These are phyloP conservation scores for Choiromyces venosus DNA, from an alignment of 495 filamentous ascomycete genomes.

Conservation along the genomic window DNA sequence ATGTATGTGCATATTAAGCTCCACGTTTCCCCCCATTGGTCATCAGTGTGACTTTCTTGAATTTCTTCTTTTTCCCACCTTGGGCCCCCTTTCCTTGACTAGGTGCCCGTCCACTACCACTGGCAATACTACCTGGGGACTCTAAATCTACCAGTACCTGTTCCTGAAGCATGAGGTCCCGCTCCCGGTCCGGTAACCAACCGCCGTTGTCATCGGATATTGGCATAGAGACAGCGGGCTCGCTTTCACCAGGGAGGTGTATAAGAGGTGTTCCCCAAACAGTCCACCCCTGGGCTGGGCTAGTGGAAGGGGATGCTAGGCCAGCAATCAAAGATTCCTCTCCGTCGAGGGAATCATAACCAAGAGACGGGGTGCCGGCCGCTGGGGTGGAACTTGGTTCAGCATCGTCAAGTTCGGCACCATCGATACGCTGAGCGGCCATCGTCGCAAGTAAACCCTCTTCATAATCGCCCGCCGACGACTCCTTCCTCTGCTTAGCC, in stretches of 20 bases:
- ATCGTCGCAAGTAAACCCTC: neutral
- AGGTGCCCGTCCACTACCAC: neutral
- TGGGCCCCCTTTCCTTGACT: conserved; percentile 6
- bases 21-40: conserved; percentile 42
- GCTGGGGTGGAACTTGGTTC: neutral
- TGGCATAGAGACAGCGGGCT: neutral
- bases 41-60: conserved; percentile 27
- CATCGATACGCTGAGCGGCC: neutral
- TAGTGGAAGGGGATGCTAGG: neutral
- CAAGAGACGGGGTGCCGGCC: neutral
- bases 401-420: neutral
- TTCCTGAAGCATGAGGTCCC: neutral
- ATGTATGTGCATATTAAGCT: conserved; percentile 20
- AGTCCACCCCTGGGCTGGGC: neutral
- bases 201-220: neutral
- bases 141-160: neutral
- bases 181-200: neutral
- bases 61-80: conserved; percentile 7
- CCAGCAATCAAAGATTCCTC: neutral
- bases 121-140: neutral
- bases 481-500: neutral
- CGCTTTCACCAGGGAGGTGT: neutral
- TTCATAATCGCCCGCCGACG: neutral
- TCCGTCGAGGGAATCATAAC: neutral
- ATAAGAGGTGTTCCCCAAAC: neutral